phyloP scores from a whole-genome alignment of 1,284 basidiomycete species.

The Tetrapyrgos nigripes region DNA sequence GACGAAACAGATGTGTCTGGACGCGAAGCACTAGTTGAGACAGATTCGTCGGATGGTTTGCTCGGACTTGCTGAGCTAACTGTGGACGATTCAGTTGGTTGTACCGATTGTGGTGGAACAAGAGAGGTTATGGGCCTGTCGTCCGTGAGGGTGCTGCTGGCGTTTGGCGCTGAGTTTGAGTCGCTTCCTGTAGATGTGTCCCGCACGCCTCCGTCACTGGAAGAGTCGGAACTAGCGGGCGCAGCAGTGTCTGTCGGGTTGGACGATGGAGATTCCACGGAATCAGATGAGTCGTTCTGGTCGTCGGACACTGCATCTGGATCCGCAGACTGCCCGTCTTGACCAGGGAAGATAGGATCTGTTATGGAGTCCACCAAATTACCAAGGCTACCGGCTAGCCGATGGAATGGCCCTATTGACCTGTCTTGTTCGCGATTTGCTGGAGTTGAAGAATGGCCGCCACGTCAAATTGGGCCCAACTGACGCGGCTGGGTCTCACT shows the following conservation, averaged over 20 bases:
- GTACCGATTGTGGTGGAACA: too few species aligned
- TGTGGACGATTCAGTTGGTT: too few species aligned
- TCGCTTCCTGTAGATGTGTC: not conserved
- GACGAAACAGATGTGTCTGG: too few species aligned
- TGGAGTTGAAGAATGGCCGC: not conserved
- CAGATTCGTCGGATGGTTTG: too few species aligned
- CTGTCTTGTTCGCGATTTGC: not conserved
- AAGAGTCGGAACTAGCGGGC: not conserved
- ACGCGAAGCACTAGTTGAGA: too few species aligned
- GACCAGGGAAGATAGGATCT: too few species aligned
- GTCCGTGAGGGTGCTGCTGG: not conserved
- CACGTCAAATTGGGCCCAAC: not conserved
- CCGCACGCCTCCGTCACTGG: not conserved
- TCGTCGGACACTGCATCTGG: too few species aligned
- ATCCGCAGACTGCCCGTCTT: too few species aligned
- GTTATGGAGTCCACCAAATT: too few species aligned
- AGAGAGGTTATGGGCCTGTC: not conserved
- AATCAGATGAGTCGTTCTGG: not conserved
- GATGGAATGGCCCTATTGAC: not conserved
- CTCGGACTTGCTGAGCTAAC: too few species aligned
- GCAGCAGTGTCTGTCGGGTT: not conserved
- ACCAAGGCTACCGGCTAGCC: not conserved
- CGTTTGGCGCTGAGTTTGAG: too few species aligned
- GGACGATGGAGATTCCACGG: not conserved
- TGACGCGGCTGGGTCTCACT: not conserved